Evolutionary conservation across 345 rosid species (phyloP).

Genomic region (Orychophragmus violaceus): DNA sequence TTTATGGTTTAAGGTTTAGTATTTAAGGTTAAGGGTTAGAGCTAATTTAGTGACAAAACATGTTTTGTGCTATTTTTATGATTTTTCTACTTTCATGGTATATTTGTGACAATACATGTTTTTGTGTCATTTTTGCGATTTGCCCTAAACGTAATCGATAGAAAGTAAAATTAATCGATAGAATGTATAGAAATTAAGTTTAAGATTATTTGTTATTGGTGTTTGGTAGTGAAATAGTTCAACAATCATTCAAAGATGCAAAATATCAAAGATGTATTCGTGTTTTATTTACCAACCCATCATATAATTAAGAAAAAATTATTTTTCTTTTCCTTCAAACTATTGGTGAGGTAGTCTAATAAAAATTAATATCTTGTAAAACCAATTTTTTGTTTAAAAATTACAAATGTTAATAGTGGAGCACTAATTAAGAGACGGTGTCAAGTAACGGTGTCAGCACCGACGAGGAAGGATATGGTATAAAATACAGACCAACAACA

Average conservation of each 20-base stretch:
- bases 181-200: not conserved
- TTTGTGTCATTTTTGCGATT: too few species aligned
- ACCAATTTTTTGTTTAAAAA: not conserved
- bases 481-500: slow-evolving; percentile 22
- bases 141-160: not conserved
- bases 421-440: slow-evolving; percentile 32
- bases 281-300: slow-evolving; percentile 11
- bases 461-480: slow-evolving; percentile 38
- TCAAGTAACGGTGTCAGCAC: slow-evolving; percentile 55
- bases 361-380: not conserved
- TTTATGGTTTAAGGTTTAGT: too few species aligned
- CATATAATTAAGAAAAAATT: not conserved
- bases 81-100: too few species aligned
- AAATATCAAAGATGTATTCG: not conserved
- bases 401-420: slow-evolving; percentile 9
- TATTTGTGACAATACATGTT: too few species aligned
- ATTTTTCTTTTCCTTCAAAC: not conserved
- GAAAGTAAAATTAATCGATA: not conserved
- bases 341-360: not conserved
- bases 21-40: too few species aligned
- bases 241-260: slow-evolving; percentile 8
- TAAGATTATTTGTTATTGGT: not conserved
- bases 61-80: too few species aligned
- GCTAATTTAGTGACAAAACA: too few species aligned
- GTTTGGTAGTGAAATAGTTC: not conserved